Evolutionary conservation across 306 rosid species (phyloP), one percentile per base, ranked within the genome.

Genomic region (Aeschynomene evenia): DNA sequence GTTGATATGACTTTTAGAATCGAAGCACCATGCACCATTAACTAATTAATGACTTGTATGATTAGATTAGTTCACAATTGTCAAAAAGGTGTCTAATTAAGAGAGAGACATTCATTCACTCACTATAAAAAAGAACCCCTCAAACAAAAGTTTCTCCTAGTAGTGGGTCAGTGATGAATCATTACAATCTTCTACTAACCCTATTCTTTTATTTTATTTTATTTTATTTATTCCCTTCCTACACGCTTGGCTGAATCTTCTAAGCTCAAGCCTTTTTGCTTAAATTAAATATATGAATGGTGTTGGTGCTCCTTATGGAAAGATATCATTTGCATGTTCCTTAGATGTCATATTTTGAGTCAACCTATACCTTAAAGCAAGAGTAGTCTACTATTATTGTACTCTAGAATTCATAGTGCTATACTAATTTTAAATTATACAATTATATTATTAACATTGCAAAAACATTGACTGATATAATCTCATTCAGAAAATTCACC

Each of bases 51-150:
- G 39, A 58, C 63, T 2, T 1, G 16, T 4, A 69, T 31, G 9
- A 62, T 42, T 57, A 59, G 14, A 40, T 29, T 34, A 49, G 23
- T 23, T 18, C 50, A 31, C 23, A 70, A 70, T n/a, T 54, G 74
- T 78, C 65, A 71, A 78, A 74, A 64, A n/a, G 54, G 55, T 29
- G 64, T 24, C 65, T 71, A 58, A 65, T 71, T 49, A 63, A 68
- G 73, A 74, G 21, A 12, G 65, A 28, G 73, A 54, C 65, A 62
- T 46, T 74, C 65, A 68, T 46, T 74, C 59, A 60, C 69, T 68
- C 16, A 33, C 51, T 37, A 37, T 9, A 37, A 33, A 45, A 61
- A 51, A 54, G 36, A 23, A 69, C 19, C 19, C 50, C 37, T 6
- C 43, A 51, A 37, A n/a, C n/a, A n/a, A n/a, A n/a, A 6, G 31